Conservation (phyloP, 1,139 yeast genomes). For the Oligophagozyma castellii region DNA sequence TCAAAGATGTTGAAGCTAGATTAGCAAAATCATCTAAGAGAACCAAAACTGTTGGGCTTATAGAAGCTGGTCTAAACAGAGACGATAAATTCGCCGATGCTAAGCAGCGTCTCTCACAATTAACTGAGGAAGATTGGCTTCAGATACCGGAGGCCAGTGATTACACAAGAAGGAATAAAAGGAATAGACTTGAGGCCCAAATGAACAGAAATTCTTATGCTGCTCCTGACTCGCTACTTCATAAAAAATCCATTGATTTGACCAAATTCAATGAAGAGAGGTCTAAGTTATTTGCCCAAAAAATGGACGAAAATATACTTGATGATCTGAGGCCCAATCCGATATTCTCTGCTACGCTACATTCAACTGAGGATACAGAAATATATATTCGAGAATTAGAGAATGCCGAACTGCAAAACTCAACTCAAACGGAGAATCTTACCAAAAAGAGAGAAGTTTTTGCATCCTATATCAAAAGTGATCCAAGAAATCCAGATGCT, state of each 20-base stretch:
- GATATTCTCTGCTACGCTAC: conserved; percentile 7
- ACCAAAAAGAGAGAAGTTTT: conserved; percentile 48
- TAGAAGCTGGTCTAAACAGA: too few species aligned
- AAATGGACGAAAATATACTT: conserved; percentile 26
- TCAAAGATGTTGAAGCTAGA: conserved; percentile 47
- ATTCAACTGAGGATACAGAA: conserved; percentile 24
- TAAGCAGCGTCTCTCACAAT: conserved; percentile 44
- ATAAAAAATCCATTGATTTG: conserved; percentile 21
- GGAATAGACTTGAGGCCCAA: conserved; percentile 51
- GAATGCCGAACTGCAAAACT: conserved; percentile 4
- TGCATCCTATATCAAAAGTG: conserved; percentile 52
- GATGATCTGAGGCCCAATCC: conserved; percentile 2
- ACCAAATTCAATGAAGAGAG: conserved; percentile 26
- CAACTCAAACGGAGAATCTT: conserved; percentile 32
- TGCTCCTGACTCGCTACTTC: conserved; percentile 59
- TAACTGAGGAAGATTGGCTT: conserved; percentile 68
- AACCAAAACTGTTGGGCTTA: conserved; percentile 27
- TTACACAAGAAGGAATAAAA: conserved; percentile 64
- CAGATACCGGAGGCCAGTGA: conserved; percentile 82
- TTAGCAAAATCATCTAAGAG: too few species aligned
- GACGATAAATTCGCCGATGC: conserved; percentile 36
- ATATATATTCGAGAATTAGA: conserved; percentile 28
- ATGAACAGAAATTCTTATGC: conserved; percentile 63
- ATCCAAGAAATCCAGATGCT: conserved; percentile 61
- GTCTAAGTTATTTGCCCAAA: conserved; percentile 24